These are phyloP conservation scores for Eucalyptus shirleyi DNA, from an alignment of 345 rosid species.

Conservation along the genomic window DNA sequence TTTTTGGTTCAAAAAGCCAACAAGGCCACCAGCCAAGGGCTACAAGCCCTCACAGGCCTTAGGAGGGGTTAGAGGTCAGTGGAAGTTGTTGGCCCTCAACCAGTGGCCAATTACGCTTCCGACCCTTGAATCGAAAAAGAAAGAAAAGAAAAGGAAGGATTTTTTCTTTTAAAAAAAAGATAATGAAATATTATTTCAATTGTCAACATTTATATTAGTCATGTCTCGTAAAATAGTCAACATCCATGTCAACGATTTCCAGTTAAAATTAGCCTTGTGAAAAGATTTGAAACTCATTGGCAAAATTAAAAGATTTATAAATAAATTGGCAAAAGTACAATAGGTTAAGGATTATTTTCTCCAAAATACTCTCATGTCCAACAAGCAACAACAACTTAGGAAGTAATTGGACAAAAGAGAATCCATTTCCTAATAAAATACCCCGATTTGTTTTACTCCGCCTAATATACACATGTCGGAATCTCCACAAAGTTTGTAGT, in stretches of 20 bases:
- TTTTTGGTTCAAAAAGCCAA: background rate
- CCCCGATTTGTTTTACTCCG: background rate
- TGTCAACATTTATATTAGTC: too few relatives aligned
- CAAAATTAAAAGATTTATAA: too few relatives aligned
- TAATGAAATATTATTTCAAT: background rate
- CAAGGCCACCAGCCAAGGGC: background rate
- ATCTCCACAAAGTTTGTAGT: background rate
- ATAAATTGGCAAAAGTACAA: background rate
- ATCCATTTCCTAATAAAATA: background rate
- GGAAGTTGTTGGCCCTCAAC: background rate
- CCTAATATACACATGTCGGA: background rate
- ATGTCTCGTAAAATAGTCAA: rapidly evolving
- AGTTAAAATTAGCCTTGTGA: too few relatives aligned
- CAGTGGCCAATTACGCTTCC: background rate
- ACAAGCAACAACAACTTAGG: background rate
- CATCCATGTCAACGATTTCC: background rate
- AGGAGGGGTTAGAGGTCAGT: background rate
- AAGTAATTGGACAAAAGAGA: background rate
- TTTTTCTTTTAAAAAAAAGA: too few relatives aligned
- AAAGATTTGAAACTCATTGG: too few relatives aligned
- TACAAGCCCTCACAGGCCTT: background rate
- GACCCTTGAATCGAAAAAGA: background rate
- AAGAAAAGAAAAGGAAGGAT: background rate
- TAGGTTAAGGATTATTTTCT: too few relatives aligned
- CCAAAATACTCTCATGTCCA: background rate